Conservation (phyloP, 179 eudicot species). For the Drosera spatulata region DNA sequence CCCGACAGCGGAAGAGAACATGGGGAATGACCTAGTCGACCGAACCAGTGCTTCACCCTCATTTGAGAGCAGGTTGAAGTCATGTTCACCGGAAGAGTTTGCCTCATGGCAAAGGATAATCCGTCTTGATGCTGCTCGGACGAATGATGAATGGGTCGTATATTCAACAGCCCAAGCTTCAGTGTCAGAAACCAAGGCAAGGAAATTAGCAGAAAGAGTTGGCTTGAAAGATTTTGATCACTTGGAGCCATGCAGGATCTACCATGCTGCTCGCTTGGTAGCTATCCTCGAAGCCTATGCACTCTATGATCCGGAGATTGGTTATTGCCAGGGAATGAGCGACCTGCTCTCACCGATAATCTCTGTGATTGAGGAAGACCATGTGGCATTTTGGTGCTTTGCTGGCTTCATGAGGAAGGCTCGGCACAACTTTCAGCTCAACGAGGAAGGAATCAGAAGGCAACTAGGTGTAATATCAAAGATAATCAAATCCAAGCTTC, state of each 20-base stretch:
- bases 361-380: conserved; percentile 42
- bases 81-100: conserved; percentile 36
- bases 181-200: conserved; percentile 32
- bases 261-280: conserved; percentile 58
- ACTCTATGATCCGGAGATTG: conserved; percentile 45
- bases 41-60: conserved; percentile 10
- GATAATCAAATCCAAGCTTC: conserved; percentile 45
- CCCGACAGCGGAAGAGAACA: conserved; percentile 16
- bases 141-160: conserved; percentile 44
- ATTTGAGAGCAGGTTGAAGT: conserved; percentile 11
- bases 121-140: conserved; percentile 56
- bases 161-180: conserved; percentile 48
- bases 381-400: conserved; percentile 60
- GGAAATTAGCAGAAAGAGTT: conserved; percentile 33
- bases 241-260: conserved; percentile 43
- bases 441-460: conserved; percentile 51
- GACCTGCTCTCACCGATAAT: conserved; percentile 62
- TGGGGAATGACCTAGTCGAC: conserved; percentile 16
- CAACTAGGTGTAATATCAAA: conserved; percentile 42
- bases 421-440: conserved; percentile 57
- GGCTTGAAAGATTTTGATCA: conserved; percentile 52
- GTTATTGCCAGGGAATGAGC: conserved; percentile 74
- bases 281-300: conserved; percentile 63
- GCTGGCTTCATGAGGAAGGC: conserved; percentile 68
- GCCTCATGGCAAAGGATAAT: conserved; percentile 53